phyloP scores from a whole-genome alignment of 2,329 filamentous ascomycete genomes.

The Fusarium siculi region DNA sequence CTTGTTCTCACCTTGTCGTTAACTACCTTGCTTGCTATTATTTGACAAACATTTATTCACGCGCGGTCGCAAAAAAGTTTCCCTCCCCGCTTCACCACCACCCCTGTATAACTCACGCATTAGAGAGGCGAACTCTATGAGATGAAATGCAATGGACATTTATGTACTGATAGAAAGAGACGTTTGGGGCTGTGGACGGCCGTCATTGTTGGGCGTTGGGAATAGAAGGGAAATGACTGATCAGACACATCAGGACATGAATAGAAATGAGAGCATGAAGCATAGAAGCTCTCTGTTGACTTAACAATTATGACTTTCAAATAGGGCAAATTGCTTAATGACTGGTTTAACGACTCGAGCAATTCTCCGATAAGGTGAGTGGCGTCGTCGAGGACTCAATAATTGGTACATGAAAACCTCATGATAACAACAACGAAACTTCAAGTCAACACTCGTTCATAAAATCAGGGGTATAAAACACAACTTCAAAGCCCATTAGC shows the following conservation, averaged over 20 bases:
- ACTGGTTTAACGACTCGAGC: not conserved
- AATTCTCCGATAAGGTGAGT: not conserved
- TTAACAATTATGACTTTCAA: not conserved
- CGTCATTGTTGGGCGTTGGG: slow-evolving; percentile 47
- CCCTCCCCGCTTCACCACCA: slow-evolving; percentile 7
- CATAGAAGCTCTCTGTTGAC: slow-evolving; percentile 40
- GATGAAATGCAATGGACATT: slow-evolving; percentile 39
- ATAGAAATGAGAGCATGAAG: slow-evolving; percentile 44
- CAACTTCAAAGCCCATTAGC: not conserved
- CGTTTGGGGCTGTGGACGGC: slow-evolving; percentile 30
- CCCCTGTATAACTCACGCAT: slow-evolving; percentile 21
- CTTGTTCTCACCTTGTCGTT: slow-evolving; percentile 34
- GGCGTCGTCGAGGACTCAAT: not conserved
- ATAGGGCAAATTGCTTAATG: not conserved
- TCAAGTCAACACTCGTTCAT: not conserved
- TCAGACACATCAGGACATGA: slow-evolving; percentile 38
- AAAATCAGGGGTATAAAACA: slow-evolving; percentile 13
- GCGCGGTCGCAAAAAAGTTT: slow-evolving; percentile 15
- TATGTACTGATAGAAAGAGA: slow-evolving; percentile 44
- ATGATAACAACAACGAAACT: slow-evolving; percentile 11
- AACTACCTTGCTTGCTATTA: slow-evolving; percentile 26
- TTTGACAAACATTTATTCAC: slow-evolving; percentile 20
- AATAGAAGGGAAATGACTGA: slow-evolving; percentile 42
- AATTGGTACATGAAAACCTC: not conserved
- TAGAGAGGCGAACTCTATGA: slow-evolving; percentile 32